Base-by-base conservation (phyloP, 2,329 filamentous ascomycete species). In the Drechslerella dactyloides region DNA sequence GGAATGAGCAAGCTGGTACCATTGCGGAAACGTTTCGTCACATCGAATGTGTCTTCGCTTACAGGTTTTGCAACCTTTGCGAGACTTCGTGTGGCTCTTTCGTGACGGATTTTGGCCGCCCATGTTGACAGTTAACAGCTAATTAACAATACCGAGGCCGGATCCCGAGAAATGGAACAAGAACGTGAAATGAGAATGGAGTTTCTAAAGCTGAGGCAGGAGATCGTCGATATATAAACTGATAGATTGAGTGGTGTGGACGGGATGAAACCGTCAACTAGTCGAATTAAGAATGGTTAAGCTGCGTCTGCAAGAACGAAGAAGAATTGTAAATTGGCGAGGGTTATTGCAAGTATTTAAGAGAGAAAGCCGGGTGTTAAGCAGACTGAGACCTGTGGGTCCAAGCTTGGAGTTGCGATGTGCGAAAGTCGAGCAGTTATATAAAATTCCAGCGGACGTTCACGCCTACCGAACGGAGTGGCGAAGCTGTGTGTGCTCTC, bases 1-100 rank as follows among this genome's bases (percentile, higher is more conserved):
- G 56, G 30, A 21, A 30, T 27, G 54, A 13, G 37, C 30, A 1
- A 46, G 48, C 50, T 80, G 85, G 77, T 84, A 96, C 92, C 93
- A 99, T 85, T 99, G 94, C 57, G 94, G 94, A 78, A 96, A 97
- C 76, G 87, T 96, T 81, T 99, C 94, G 79, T 99, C 94, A 82
- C 94, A 99, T 77, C 94, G 87, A 79, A 99, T 99, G 81, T 99
- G 94, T 79, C 94, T 88, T 80, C 90, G 89, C 82, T 99, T 99
- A 86, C 94, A 99, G 74, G 92, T 96, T 78, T 96, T 93, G 85
- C 94, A 99, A 74, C 94, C 94, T 83, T 97, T 97, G 79, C 94
- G 89, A 78, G 93, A 97, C 84, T 99, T 99, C 80, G 94, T 99
- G 83, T 99, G 94, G 83, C 93, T 96, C 80, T 86, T 86, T 78